A percentile compares a stretch with the other conserved stretches of the same genome.
Conservation (phyloP, 2,329 filamentous ascomycete genomes). For the Podosphaera xanthii region DNA sequence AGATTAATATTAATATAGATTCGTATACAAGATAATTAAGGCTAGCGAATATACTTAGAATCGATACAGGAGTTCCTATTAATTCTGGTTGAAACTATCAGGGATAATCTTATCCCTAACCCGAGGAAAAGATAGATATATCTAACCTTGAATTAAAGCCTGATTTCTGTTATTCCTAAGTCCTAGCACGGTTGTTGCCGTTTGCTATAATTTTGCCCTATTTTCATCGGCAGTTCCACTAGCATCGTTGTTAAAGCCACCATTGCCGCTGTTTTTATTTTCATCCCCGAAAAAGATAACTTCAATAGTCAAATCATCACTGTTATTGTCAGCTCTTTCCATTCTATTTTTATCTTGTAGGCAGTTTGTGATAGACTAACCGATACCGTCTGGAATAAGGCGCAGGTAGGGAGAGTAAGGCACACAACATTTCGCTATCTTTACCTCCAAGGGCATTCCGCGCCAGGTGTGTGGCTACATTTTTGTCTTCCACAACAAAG, state of each 20-base stretch:
- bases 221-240: slow-evolving; percentile 29
- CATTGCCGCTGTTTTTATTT: slow-evolving; percentile 43
- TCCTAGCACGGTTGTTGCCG: neutral
- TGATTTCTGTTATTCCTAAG: too few species aligned
- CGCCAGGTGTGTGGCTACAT: slow-evolving; percentile 85
- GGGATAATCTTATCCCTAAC: neutral
- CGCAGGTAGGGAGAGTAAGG: slow-evolving; percentile 70
- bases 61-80: neutral
- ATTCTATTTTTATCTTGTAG: slow-evolving; percentile 2
- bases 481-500: slow-evolving; percentile 90
- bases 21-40: too few species aligned
- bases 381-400: slow-evolving; percentile 82
- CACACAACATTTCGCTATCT: slow-evolving; percentile 82
- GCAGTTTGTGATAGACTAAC: slow-evolving; percentile 24
- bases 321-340: slow-evolving; percentile 16
- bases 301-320: slow-evolving; percentile 88
- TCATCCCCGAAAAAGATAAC: slow-evolving; percentile 94
- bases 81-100: neutral
- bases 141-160: too few species aligned
- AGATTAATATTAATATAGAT: too few species aligned
- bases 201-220: slow-evolving; percentile 14
- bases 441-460: slow-evolving; percentile 85
- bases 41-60: too few species aligned
- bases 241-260: slow-evolving; percentile 70
- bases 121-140: neutral